phyloP scores from a whole-genome alignment of 371 early-diverging fungal species.

The Lichtheimia hyalospora region DNA sequence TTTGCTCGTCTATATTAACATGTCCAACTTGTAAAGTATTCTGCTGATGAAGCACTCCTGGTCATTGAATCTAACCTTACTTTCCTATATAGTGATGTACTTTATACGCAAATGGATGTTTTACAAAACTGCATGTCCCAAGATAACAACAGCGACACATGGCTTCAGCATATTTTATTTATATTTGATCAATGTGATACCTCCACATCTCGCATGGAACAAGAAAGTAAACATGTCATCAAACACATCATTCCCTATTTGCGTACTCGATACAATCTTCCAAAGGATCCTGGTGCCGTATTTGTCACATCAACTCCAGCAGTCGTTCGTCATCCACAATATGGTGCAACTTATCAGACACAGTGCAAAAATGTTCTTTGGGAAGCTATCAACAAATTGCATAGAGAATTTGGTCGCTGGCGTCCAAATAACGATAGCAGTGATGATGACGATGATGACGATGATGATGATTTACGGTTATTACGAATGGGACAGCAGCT shows the following conservation, averaged over 20 bases:
- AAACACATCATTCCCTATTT: constrained; percentile 5
- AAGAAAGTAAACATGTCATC: constrained; percentile 4
- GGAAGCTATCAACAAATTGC: constrained; percentile 6
- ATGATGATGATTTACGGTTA: neutral
- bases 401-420: constrained; percentile 10
- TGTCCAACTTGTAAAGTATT: neutral
- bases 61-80: neutral
- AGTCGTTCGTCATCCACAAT: neutral
- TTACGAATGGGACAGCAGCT: no score
- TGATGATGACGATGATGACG: constrained; percentile 13
- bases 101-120: neutral
- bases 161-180: constrained; percentile 4
- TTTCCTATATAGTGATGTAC: neutral
- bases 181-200: constrained; percentile 9
- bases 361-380: constrained; percentile 14
- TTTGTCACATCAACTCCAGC: constrained; percentile 5
- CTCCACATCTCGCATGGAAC: neutral
- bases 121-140: neutral
- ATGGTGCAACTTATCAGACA: constrained; percentile 1
- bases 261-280: constrained; percentile 3
- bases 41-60: neutral
- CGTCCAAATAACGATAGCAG: constrained; percentile 9
- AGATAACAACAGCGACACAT: neutral
- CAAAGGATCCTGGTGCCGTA: constrained; percentile 6
- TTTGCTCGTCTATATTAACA: neutral